Percentiles rank a stretch among this genome's conserved stretches.
These are phyloP conservation scores for Schizonepeta tenuifolia DNA, from an alignment of 257 asterid species.

Conservation along the genomic window DNA sequence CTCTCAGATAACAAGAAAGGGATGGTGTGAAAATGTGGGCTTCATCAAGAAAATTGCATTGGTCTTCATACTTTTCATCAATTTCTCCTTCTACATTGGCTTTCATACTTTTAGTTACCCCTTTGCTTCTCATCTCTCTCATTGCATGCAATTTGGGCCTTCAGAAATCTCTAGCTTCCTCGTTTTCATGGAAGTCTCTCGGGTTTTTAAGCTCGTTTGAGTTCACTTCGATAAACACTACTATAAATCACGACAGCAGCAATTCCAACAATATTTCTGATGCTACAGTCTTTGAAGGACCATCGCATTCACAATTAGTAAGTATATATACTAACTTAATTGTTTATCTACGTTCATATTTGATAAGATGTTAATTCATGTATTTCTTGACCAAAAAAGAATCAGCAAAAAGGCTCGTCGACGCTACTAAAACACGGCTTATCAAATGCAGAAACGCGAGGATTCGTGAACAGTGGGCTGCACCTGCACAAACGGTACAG, in stretches of 20 bases:
- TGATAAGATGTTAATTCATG: neutral
- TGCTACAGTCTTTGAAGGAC: constrained; percentile 16
- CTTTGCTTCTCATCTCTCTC: constrained; percentile 42
- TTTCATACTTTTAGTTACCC: constrained; percentile 38
- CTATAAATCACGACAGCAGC: neutral
- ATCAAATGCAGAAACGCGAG: constrained; percentile 35
- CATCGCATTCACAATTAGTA: constrained; percentile 17
- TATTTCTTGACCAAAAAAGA: neutral
- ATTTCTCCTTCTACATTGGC: constrained; percentile 38
- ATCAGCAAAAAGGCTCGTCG: constrained; percentile 31
- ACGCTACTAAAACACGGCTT: constrained; percentile 20
- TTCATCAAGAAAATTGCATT: constrained; percentile 42
- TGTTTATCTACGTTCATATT: neutral
- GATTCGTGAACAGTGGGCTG: constrained; percentile 29
- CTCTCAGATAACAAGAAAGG: constrained; percentile 5
- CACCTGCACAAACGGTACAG: constrained; percentile 26
- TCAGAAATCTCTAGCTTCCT: constrained; percentile 8
- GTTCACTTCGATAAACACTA: neutral
- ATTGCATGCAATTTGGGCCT: constrained; percentile 40
- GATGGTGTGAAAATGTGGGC: constrained; percentile 32
- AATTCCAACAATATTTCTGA: constrained; percentile 23
- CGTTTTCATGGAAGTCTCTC: constrained; percentile 37
- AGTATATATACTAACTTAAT: neutral
- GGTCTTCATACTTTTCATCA: constrained; percentile 44
- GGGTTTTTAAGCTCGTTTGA: constrained; percentile 39